Percentiles rank a stretch among this genome's conserved stretches.
Evolutionary conservation across 2,329 filamentous ascomycete genomes (phyloP).

Genomic region (Diplodia corticola): DNA sequence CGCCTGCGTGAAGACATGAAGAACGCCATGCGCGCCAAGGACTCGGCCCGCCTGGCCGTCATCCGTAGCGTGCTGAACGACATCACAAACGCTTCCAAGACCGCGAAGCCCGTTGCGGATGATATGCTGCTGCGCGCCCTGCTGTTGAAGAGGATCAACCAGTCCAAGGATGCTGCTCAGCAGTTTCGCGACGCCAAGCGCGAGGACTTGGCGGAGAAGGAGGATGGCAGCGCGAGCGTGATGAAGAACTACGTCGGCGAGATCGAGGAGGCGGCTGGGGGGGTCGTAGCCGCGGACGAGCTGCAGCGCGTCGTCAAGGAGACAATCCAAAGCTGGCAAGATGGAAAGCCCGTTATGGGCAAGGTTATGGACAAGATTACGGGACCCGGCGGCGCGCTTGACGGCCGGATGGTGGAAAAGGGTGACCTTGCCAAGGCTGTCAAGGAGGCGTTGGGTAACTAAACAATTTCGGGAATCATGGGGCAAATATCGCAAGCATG

Average conservation of each 20-base stretch:
- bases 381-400: slow-evolving; percentile 48
- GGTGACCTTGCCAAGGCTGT: slow-evolving; percentile 62
- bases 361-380: slow-evolving; percentile 61
- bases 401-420: slow-evolving; percentile 66
- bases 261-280: slow-evolving; percentile 47
- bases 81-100: slow-evolving; percentile 75
- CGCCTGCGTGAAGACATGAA: slow-evolving; percentile 51
- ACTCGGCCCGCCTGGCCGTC: slow-evolving; percentile 63
- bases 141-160: slow-evolving; percentile 63
- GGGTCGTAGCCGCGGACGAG: slow-evolving; percentile 58
- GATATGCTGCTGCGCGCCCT: slow-evolving; percentile 69
- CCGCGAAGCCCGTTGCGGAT: slow-evolving; percentile 65
- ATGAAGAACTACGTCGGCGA: slow-evolving; percentile 64
- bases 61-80: slow-evolving; percentile 68
- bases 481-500: neutral
- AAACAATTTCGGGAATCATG: neutral
- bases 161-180: slow-evolving; percentile 58
- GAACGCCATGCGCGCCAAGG: slow-evolving; percentile 50
- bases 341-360: slow-evolving; percentile 55
- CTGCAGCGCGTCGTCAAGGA: slow-evolving; percentile 56
- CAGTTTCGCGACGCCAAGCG: slow-evolving; percentile 67
- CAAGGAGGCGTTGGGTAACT: slow-evolving; percentile 46
- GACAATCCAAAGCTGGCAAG: slow-evolving; percentile 50
- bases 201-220: slow-evolving; percentile 69
- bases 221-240: slow-evolving; percentile 64